Evolutionary conservation across 108 stramenopile genomes (phyloP).

Genomic region (Poteriospumella lacustris): DNA sequence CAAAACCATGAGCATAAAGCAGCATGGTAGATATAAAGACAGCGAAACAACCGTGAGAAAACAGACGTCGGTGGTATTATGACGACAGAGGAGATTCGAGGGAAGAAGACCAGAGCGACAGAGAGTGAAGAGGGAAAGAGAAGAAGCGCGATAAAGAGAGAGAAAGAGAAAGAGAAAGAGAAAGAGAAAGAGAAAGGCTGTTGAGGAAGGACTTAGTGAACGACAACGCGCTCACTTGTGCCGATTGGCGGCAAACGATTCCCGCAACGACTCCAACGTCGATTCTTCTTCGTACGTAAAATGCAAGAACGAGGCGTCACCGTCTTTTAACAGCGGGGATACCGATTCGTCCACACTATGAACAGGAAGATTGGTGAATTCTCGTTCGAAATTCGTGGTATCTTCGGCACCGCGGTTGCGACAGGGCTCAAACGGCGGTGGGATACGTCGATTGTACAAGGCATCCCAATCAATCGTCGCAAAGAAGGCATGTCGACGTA

Average conservation of each 20-base stretch:
- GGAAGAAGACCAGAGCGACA: too few species aligned
- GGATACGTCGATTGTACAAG: constrained; percentile 31
- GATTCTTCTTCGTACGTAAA: constrained; percentile 29
- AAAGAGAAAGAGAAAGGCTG: too few species aligned
- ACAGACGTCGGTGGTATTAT: too few species aligned
- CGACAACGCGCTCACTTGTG: too few species aligned
- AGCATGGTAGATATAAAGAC: too few species aligned
- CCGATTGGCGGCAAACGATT: not conserved
- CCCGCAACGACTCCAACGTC: not conserved
- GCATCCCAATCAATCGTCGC: not conserved
- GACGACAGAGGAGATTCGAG: too few species aligned
- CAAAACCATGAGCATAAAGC: too few species aligned
- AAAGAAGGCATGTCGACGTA: not conserved
- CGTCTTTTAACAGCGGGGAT: not conserved
- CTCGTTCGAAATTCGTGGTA: constrained; percentile 51
- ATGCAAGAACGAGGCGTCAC: constrained; percentile 1
- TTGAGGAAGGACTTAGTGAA: too few species aligned
- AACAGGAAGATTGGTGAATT: constrained; percentile 16
- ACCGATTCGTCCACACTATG: not conserved
- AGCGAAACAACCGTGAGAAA: too few species aligned
- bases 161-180: too few species aligned
- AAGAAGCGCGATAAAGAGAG: too few species aligned
- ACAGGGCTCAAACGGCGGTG: constrained; percentile 47
- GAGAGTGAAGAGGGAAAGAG: too few species aligned
- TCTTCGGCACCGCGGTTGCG: constrained; percentile 17